Conservation (phyloP, 257 asterid species). For the Gardenia jasminoides region DNA sequence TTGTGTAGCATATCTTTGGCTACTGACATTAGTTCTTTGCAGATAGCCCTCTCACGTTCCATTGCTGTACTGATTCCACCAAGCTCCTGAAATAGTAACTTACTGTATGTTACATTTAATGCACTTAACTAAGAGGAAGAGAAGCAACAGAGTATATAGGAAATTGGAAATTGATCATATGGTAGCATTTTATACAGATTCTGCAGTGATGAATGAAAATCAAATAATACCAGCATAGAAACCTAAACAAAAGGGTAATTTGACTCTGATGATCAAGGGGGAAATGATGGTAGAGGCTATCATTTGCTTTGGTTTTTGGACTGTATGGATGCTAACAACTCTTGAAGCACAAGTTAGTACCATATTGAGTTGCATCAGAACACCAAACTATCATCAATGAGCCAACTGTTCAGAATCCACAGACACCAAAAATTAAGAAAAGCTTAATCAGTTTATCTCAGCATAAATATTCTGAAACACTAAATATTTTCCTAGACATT, state of each 20-base stretch:
- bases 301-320: neutral
- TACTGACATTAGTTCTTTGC: slow-evolving; percentile 75
- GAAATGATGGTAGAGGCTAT: neutral
- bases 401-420: neutral
- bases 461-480: neutral
- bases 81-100: slow-evolving; percentile 58
- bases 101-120: neutral
- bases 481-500: neutral
- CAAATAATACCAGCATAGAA: neutral
- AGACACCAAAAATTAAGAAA: neutral
- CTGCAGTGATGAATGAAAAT: neutral
- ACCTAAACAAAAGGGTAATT: neutral
- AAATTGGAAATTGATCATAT: neutral
- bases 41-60: slow-evolving; percentile 84
- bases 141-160: neutral
- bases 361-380: neutral
- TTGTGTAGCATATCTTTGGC: slow-evolving; percentile 85
- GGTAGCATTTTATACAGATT: neutral
- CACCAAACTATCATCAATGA: neutral
- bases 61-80: slow-evolving; percentile 75
- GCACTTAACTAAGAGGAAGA: neutral
- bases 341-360: neutral
- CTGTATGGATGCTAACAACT: neutral
- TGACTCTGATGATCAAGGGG: neutral
- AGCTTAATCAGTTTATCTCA: neutral